phyloP scores from a whole-genome alignment of 768 basidiomycete genomes.

The Lactarius pseudohatsudake region DNA sequence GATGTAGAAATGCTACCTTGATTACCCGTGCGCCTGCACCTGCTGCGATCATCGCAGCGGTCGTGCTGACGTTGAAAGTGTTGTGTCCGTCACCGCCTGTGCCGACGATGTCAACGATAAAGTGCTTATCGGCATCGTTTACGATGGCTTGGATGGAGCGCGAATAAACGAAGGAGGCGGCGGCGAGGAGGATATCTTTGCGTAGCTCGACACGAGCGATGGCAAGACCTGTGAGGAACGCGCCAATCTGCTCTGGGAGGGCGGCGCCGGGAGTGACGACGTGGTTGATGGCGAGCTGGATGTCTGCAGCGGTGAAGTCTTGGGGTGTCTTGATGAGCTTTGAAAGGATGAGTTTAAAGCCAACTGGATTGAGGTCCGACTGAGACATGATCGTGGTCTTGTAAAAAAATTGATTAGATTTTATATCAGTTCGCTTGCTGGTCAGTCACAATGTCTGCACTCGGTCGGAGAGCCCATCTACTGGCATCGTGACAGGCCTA shows the following conservation, averaged over 20 bases:
- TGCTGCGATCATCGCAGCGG: constrained; percentile 90
- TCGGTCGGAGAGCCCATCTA: constrained; percentile 8
- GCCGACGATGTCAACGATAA: constrained; percentile 77
- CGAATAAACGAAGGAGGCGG: constrained; percentile 71
- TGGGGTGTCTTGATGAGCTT: constrained; percentile 81
- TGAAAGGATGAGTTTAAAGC: constrained; percentile 76
- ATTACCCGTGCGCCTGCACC: constrained; percentile 92
- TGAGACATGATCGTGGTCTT: constrained; percentile 1
- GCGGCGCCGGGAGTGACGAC: constrained; percentile 65
- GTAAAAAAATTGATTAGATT: neutral
- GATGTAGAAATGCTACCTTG: constrained; percentile 53
- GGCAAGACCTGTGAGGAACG: constrained; percentile 86
- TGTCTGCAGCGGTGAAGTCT: constrained; percentile 75
- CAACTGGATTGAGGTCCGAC: constrained; percentile 36
- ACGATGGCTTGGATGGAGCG: constrained; percentile 65
- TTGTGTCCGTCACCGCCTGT: constrained; percentile 96
- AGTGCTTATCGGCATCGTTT: constrained; percentile 61
- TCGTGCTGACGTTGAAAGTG: constrained; percentile 95
- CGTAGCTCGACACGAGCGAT: constrained; percentile 73
- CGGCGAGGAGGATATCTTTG: constrained; percentile 75
- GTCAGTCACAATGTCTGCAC: neutral
- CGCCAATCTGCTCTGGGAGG: constrained; percentile 76
- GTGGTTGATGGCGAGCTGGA: constrained; percentile 70
- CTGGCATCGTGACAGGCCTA: too few relatives aligned
- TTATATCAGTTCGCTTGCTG: neutral